Conservation (phyloP, 2,329 filamentous ascomycete genomes). For the Talaromyces sp. region DNA sequence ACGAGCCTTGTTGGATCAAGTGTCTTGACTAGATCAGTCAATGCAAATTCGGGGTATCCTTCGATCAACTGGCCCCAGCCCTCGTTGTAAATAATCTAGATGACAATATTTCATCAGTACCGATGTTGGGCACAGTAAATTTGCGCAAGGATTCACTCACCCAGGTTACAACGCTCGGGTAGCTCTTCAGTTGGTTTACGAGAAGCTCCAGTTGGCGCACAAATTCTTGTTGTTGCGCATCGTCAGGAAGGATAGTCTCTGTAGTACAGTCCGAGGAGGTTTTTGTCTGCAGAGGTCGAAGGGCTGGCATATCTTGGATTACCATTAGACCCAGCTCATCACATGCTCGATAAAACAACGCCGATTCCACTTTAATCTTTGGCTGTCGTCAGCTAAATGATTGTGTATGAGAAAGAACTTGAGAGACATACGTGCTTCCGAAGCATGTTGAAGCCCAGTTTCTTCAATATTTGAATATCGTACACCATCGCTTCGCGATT, state of each 20-base stretch:
- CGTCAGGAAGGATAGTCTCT: slow-evolving; percentile 28
- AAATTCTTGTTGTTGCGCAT: slow-evolving; percentile 58
- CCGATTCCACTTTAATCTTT: slow-evolving; percentile 62
- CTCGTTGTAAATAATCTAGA: slow-evolving; percentile 63
- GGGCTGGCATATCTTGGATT: slow-evolving; percentile 67
- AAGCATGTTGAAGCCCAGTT: slow-evolving; percentile 63
- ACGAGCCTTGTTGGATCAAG: slow-evolving; percentile 62
- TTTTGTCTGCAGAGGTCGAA: slow-evolving; percentile 39
- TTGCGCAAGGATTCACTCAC: slow-evolving; percentile 27
- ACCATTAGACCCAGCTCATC: slow-evolving; percentile 62
- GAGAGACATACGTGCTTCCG: slow-evolving; percentile 48
- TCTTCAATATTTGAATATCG: slow-evolving; percentile 59
- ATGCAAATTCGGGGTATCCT: slow-evolving; percentile 49
- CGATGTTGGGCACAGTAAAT: background rate
- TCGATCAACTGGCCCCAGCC: slow-evolving; percentile 60
- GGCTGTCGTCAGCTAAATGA: background rate
- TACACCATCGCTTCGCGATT: slow-evolving; percentile 61
- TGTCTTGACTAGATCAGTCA: slow-evolving; percentile 51
- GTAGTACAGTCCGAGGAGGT: slow-evolving; percentile 13
- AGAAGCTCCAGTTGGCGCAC: slow-evolving; percentile 57
- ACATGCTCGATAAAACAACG: slow-evolving; percentile 63
- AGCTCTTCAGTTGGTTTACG: slow-evolving; percentile 58
- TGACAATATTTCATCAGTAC: background rate
- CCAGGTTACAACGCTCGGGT: slow-evolving; percentile 62
- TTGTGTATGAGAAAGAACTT: background rate